Conservation (phyloP, 768 basidiomycete species). For the Tulasnella sp. region DNA sequence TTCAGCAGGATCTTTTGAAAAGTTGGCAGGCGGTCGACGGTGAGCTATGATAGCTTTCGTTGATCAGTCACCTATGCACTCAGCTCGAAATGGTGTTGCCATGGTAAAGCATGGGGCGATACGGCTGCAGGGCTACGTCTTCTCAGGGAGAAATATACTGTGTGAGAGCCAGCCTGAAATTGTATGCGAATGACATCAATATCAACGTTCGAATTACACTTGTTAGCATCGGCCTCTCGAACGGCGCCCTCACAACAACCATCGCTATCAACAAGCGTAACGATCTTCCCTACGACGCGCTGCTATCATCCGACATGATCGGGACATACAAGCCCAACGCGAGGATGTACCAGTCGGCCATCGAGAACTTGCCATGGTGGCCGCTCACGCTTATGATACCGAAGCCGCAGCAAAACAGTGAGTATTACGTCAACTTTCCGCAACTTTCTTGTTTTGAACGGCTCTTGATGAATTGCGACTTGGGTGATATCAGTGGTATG, state of each 20-base stretch:
- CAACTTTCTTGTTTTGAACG: no score
- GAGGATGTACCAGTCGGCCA: slow-evolving; percentile 13
- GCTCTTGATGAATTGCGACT: no score
- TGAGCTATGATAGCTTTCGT: not conserved
- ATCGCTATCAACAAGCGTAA: slow-evolving; percentile 7
- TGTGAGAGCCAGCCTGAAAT: not conserved
- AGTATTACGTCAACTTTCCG: not conserved
- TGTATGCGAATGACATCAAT: not conserved
- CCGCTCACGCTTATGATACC: slow-evolving; percentile 17
- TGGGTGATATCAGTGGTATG: slow-evolving; percentile 14
- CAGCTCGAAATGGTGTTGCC: no score
- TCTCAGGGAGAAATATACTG: slow-evolving; percentile 6
- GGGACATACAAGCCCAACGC: slow-evolving; percentile 17
- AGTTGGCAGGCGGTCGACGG: slow-evolving; percentile 8
- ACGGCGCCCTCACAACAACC: slow-evolving; percentile 4
- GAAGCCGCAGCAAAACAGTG: slow-evolving; percentile 17
- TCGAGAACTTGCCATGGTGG: slow-evolving; percentile 17
- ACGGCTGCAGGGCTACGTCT: slow-evolving; percentile 12
- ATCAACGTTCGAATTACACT: not conserved
- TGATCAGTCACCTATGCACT: not conserved
- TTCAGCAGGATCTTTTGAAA: slow-evolving; percentile 13
- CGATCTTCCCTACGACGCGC: slow-evolving; percentile 8
- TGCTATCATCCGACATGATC: slow-evolving; percentile 15
- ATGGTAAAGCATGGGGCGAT: slow-evolving; percentile 14
- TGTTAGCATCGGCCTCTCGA: slow-evolving; percentile 14